phyloP scores from a whole-genome alignment of 176 grass and related monocot species.

The Oryza officinalis region DNA sequence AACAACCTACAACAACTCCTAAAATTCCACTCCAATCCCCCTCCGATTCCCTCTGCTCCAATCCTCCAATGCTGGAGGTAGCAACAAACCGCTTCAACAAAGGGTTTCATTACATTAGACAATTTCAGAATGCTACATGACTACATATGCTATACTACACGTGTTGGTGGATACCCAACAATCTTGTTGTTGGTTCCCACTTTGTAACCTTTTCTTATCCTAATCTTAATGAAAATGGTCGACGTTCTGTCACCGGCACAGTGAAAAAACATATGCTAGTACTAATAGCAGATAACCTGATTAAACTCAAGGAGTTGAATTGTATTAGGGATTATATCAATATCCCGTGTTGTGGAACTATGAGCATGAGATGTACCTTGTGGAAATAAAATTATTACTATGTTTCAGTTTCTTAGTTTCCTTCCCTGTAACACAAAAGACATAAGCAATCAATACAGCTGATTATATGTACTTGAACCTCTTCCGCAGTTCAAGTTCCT shows the following conservation, averaged over 20 bases:
- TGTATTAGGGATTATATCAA: background rate
- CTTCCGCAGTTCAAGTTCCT: background rate
- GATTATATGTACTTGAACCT: background rate
- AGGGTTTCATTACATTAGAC: background rate
- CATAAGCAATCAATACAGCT: conserved; percentile 19
- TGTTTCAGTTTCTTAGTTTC: background rate
- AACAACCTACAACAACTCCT: background rate
- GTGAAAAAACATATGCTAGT: too few species aligned
- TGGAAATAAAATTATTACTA: background rate
- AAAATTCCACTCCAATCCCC: background rate
- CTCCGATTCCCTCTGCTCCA: background rate
- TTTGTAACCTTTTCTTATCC: too few species aligned
- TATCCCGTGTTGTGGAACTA: background rate
- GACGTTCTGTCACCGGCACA: too few species aligned
- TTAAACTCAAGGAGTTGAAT: background rate
- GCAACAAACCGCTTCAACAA: background rate
- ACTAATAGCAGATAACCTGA: background rate
- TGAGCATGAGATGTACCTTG: background rate
- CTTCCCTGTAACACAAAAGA: background rate
- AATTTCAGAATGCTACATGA: background rate
- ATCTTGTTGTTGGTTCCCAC: too few species aligned
- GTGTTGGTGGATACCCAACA: too few species aligned
- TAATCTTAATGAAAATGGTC: too few species aligned
- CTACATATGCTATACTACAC: background rate
- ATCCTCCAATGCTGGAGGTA: background rate